Base-by-base conservation (phyloP, 2,329 filamentous ascomycete genomes). In the Talaromyces verruculosus region DNA sequence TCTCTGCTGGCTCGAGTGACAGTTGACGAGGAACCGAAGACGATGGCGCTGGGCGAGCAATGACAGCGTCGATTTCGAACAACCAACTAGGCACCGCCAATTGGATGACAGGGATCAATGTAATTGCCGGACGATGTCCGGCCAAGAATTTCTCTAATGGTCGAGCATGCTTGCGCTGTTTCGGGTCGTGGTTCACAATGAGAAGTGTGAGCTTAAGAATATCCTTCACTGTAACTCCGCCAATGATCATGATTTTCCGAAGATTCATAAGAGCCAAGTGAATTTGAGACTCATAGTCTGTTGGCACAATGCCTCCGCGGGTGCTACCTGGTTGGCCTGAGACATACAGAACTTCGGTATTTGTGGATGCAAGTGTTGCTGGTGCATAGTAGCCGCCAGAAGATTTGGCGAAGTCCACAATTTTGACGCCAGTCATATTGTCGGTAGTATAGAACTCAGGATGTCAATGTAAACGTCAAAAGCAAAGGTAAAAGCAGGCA, bases 51-150 rank as follows among this genome's bases (percentile, higher is more conserved):
- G 51, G 33, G 30, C 30, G 30, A 22, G 51, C 70, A 5, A 80
- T 69, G 1, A 79, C 77, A 10, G 80, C 80, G 35, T 81, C 79
- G 55, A 82, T 74, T 73, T 82, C 79, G 67, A 83, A 78, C 6
- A 80, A 70, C 71, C 74, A 79, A 3, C 69, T 70, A 5, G 79
- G 72, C 1, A 72, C 68, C 0, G 80, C 80, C 15, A 83, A 72
- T 43, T 72, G 67, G 0, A 73, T 69, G 17, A 82, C 79, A 6
- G 80, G 79, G 0, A 81, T 74, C 15, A 82, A 69, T 0, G 78
- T 81, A 28, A 77, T 78, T 28, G 76, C 76, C 0, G 80, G 80
- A 11, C 78, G 74, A 69, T 81, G 79, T 10, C 72, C 70, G 5
- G 68, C 68, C 33, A 81, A 69, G 67, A 80, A 82, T 2, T 47